Conservation (phyloP, 139 green algal genomes). For the Closterium sp. region DNA sequence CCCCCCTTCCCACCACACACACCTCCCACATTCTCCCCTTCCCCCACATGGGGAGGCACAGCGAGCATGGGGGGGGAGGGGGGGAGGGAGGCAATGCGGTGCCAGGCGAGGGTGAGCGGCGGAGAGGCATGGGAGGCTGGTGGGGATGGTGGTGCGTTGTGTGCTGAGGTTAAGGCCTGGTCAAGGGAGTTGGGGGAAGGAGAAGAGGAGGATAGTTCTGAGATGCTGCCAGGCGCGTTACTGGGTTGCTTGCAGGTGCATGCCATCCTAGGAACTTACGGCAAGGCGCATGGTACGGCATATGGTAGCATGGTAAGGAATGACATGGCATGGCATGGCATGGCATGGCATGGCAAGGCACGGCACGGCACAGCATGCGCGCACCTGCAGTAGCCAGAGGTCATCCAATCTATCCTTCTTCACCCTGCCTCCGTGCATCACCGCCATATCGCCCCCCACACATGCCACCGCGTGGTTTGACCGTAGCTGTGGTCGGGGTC, state of each 20-base stretch:
- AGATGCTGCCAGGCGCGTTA: no score
- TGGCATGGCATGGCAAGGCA: no score
- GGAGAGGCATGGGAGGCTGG: neutral
- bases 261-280: neutral
- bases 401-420: neutral
- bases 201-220: neutral
- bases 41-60: neutral
- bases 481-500: neutral
- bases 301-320: no score
- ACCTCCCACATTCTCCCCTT: neutral
- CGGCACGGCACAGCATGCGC: neutral
- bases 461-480: constrained; percentile 8
- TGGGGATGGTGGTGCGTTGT: neutral
- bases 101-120: neutral
- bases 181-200: neutral
- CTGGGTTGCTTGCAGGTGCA: neutral
- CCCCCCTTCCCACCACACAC: neutral
- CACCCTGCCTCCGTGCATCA: constrained; percentile 1
- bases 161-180: neutral
- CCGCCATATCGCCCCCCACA: neutral
- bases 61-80: neutral
- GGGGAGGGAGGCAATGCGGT: neutral
- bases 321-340: no score
- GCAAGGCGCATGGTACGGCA: neutral
- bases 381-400: constrained; percentile 9